Evolutionary conservation across 1,284 basidiomycete genomes (phyloP).

Genomic region (Marasmius tenuissimus): DNA sequence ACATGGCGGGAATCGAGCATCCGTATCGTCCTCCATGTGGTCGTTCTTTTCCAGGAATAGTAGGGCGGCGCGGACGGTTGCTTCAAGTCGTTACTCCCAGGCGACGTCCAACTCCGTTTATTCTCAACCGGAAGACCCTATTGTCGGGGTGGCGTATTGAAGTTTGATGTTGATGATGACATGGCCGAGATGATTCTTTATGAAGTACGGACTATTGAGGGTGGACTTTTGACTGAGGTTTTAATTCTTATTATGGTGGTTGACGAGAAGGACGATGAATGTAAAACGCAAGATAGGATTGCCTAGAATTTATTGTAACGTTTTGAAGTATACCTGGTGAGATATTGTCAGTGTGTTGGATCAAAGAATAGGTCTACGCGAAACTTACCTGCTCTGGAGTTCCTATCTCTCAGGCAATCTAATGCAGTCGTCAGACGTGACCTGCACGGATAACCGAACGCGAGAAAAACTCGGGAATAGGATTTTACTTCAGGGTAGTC

Average conservation of each 20-base stretch:
- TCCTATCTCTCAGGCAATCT: slow-evolving; percentile 77
- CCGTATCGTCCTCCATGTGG: slow-evolving; percentile 22
- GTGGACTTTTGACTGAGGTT: not conserved
- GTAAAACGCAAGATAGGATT: too few relatives aligned
- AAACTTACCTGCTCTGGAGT: slow-evolving; percentile 58
- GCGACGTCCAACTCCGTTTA: slow-evolving; percentile 23
- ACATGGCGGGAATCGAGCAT: slow-evolving; percentile 18
- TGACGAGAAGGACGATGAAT: too few relatives aligned
- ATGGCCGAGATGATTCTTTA: not conserved
- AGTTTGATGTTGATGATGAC: not conserved
- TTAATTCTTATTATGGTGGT: too few relatives aligned
- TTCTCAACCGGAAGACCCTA: slow-evolving; percentile 17
- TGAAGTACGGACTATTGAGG: not conserved
- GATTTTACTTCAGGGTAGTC: slow-evolving; percentile 59
- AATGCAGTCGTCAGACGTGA: slow-evolving; percentile 58
- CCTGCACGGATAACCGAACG: slow-evolving; percentile 46
- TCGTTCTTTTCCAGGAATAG: slow-evolving; percentile 15
- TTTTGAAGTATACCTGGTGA: slow-evolving; percentile 53
- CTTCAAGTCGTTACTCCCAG: slow-evolving; percentile 17
- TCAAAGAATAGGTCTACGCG: slow-evolving; percentile 4
- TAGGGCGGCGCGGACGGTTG: not conserved
- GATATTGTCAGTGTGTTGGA: slow-evolving; percentile 1
- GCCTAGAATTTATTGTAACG: slow-evolving; percentile 39
- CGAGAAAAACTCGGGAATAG: slow-evolving; percentile 28
- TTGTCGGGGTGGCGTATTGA: slow-evolving; percentile 25